Evolutionary conservation across 106 monocot species (phyloP), one percentile per base, ranked within the genome.

Genomic region (Apostasia ramifera): DNA sequence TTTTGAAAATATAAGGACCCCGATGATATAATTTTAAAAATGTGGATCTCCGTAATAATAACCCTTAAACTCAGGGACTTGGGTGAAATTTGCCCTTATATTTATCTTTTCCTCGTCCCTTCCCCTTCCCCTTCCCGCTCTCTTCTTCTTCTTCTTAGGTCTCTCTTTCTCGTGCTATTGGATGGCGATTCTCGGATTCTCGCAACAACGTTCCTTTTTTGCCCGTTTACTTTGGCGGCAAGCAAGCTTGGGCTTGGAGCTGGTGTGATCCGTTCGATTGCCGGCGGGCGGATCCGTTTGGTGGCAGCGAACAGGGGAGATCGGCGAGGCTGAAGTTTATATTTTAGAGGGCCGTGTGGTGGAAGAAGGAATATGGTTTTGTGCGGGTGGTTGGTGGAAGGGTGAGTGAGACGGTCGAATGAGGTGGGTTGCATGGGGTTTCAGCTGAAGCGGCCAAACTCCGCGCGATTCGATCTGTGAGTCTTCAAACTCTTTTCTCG

Each of bases 391-490:
- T 45, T 13, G 74, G 14, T 57, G 39, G 53, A 69, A 48, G 76
- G 56, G 48, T 39, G 13, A 6, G 58, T 65, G 77, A 63, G 58
- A 47, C 4, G 49, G 47, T 1, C 44, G 8, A 44, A 47, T 9
- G 45, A 49, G 45, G 47, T 53, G 41, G 40, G 53, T 42, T 74
- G 63, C 47, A 70, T 69, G 75, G 71, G 80, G 15, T 86, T 73
- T 26, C 80, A 78, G 61, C 70, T 78, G 60, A 81, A 80, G 73
- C 53, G 73, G 6, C 78, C 81, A 7, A 73, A 71, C 69, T 40
- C 80, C 4, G 68, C 83, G 13, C 56, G 73, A 49, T 66, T 63
- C 68, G 87, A 88, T 84, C 85, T 71, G 89, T 89, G 68, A 80
- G 85, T 77, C 66, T 40, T 69, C 41, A 53, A 44, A 9, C 9